Base-by-base conservation (phyloP, 306 rosid genomes). In the Medicago ruthenica region DNA sequence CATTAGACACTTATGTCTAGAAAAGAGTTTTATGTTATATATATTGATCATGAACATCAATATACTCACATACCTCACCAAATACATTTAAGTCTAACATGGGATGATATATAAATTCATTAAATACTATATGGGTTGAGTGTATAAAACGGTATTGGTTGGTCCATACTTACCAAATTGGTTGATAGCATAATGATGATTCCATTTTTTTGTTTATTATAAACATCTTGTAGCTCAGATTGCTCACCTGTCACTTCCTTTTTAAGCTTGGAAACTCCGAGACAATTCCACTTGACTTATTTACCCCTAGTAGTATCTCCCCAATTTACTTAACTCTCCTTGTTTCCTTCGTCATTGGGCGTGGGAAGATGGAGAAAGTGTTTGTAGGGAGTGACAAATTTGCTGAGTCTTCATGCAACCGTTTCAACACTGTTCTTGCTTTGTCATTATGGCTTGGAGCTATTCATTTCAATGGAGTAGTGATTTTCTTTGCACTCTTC, bases 371-470 rank as follows among this genome's bases (percentile, higher is more conserved):
- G 4, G 36, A 78, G 77, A 77, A 69, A 22, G 81, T 89, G 8
- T 80, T 89, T 69, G 24, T 6, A 1, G 89, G 85, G 5, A 67
- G 22, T 0, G 78, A 86, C 16, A 76, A 57, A 24, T 83, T 83
- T 62, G 84, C 71, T 2, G 74, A 77, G 27, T 22, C 79, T 14
- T 68, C 84, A 27, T 82, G 86, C 10, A 78, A 40, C 39, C 4
- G 17, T 11, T 3, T 84, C 0, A 86, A 84, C 42, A 64, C 74
- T 3, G 10, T 86, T 45, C 37, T 80, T 5, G 96, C 92, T 6
- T 48, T 95, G 47, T 82, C 78, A 11, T 55, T 92, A 22, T 95
- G 96, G 97, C 82, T 95, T 4, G 99, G 99, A 24, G 50, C 86
- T 53, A 84, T 95, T 69, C 99, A 95, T 76, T 77, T 92, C 82